phyloP scores from a whole-genome alignment of 768 basidiomycete genomes.

The Lactarius quietus region DNA sequence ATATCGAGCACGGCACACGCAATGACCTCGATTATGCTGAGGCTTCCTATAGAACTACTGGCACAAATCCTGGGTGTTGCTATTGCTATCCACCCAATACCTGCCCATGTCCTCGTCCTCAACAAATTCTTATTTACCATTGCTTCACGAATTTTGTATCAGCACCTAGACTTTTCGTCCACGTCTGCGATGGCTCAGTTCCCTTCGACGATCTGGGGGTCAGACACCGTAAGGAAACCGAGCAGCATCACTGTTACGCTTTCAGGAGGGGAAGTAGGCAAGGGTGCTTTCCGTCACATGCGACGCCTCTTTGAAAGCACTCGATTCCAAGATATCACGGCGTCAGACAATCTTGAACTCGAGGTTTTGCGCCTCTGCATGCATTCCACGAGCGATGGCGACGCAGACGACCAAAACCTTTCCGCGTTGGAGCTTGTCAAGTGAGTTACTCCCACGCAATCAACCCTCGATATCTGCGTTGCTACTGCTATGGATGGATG shows the following conservation, averaged over 20 bases:
- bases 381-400: slow-evolving; percentile 37
- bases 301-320: slow-evolving; percentile 13
- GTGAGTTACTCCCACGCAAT: slow-evolving; percentile 31
- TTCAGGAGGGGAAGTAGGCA: slow-evolving; percentile 24
- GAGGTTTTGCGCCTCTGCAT: slow-evolving; percentile 37
- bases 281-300: slow-evolving; percentile 19
- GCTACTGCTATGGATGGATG: slow-evolving; percentile 2
- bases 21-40: slow-evolving; percentile 8
- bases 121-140: slow-evolving; percentile 18
- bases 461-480: not conserved
- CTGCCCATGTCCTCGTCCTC: slow-evolving; percentile 22
- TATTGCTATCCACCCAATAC: slow-evolving; percentile 16
- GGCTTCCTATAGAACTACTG: slow-evolving; percentile 22
- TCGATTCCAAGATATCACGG: slow-evolving; percentile 4
- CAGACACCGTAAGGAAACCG: slow-evolving; percentile 10
- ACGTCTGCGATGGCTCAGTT: slow-evolving; percentile 13
- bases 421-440: slow-evolving; percentile 36
- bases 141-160: slow-evolving; percentile 18
- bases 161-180: slow-evolving; percentile 16
- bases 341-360: slow-evolving; percentile 25
- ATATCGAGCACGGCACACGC: not conserved
- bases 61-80: slow-evolving; percentile 5
- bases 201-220: slow-evolving; percentile 15
- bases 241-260: slow-evolving; percentile 14
- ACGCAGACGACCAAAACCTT: slow-evolving; percentile 31